A percentile compares a stretch with the other conserved stretches of the same genome.
Evolutionary conservation across 2,329 filamentous ascomycete genomes (phyloP).

Genomic region (Fusarium camptoceras): DNA sequence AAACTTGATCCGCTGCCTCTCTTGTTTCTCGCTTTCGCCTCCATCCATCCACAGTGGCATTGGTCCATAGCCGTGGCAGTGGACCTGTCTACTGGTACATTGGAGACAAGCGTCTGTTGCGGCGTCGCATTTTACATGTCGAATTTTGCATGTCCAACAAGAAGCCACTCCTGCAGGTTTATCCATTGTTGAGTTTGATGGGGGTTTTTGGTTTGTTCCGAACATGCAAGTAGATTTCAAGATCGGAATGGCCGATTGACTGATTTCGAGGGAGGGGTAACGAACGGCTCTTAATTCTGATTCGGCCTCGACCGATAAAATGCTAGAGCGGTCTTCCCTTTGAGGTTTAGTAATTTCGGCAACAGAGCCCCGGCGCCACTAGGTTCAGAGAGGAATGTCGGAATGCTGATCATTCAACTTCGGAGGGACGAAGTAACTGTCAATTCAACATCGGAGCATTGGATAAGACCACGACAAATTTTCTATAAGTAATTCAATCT

Average conservation of each 20-base stretch:
- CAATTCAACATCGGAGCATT: neutral
- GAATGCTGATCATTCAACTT: neutral
- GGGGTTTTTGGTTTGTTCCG: too few species aligned
- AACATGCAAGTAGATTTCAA: neutral
- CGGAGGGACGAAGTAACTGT: neutral
- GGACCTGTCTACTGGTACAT: neutral
- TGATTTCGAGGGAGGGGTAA: neutral
- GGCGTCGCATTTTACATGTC: neutral
- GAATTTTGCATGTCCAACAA: slow-evolving; percentile 1
- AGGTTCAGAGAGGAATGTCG: neutral
- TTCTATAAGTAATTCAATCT: neutral
- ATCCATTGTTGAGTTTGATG: neutral
- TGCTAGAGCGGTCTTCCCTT: neutral
- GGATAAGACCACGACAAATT: neutral
- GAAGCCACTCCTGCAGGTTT: neutral
- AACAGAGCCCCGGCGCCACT: neutral
- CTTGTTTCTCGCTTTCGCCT: neutral
- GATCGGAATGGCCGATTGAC: neutral
- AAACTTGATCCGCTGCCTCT: neutral
- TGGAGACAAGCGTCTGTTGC: neutral
- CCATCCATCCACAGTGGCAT: neutral
- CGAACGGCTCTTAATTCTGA: accelerated
- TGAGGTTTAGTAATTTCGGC: neutral
- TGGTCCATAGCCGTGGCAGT: neutral
- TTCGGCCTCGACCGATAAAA: neutral